Conservation (phyloP, 1,284 basidiomycete genomes). For the Cryptococcus jaspeensis region DNA sequence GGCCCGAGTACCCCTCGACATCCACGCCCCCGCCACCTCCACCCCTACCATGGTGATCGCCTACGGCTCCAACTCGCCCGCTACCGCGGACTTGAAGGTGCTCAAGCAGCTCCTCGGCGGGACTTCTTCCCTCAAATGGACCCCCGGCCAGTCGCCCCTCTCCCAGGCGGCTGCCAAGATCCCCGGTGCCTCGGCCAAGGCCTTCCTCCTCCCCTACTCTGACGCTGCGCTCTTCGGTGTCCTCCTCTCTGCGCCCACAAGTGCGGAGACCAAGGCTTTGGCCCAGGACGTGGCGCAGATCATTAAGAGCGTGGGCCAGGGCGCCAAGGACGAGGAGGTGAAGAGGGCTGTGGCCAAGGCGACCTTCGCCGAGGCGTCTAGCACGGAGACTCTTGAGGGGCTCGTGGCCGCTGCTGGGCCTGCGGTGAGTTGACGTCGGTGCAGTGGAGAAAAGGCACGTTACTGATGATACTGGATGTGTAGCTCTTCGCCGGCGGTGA, state of each 20-base stretch:
- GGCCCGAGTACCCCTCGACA: slow-evolving; percentile 61
- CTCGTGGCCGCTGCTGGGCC: slow-evolving; percentile 59
- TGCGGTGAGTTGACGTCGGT: slow-evolving; percentile 11
- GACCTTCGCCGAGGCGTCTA: slow-evolving; percentile 73
- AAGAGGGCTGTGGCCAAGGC: slow-evolving; percentile 81
- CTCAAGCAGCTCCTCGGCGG: slow-evolving; percentile 69
- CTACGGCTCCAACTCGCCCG: slow-evolving; percentile 66
- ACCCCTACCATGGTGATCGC: slow-evolving; percentile 78
- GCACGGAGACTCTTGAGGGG: slow-evolving; percentile 70
- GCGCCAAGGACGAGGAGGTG: slow-evolving; percentile 67
- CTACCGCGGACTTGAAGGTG: slow-evolving; percentile 66
- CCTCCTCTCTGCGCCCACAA: slow-evolving; percentile 57
- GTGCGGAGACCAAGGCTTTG: slow-evolving; percentile 53
- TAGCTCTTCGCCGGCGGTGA: slow-evolving; percentile 17
- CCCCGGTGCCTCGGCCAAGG: slow-evolving; percentile 58
- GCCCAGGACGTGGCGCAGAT: slow-evolving; percentile 65
- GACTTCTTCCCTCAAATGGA: slow-evolving; percentile 83
- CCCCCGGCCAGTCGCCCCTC: slow-evolving; percentile 67
- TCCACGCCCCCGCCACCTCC: slow-evolving; percentile 56
- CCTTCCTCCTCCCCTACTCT: slow-evolving; percentile 79
- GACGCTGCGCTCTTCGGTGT: slow-evolving; percentile 84
- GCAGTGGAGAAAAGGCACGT: too few species aligned
- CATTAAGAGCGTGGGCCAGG: slow-evolving; percentile 61
- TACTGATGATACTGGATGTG: neutral
- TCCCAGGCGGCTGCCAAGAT: slow-evolving; percentile 54